Base-by-base conservation (phyloP, 306 rosid species). In the Potentilla sterilis region DNA sequence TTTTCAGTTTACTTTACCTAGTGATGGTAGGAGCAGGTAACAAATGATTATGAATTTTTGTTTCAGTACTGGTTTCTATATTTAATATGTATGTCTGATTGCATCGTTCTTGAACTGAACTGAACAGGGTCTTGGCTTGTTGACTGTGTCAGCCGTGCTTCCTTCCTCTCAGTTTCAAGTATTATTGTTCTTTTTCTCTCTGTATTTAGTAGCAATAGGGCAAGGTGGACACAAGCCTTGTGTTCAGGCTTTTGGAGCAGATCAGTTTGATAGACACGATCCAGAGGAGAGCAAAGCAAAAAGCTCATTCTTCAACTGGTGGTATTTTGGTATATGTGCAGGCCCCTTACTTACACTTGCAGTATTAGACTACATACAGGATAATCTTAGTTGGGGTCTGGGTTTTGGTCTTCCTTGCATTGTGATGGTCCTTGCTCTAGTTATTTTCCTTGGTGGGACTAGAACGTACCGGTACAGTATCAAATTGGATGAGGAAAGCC, bases 221-320 rank as follows among this genome's bases (percentile, higher is more conserved):
- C 90, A 85, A 85, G 90, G 90, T 19, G 93, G 97, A 37, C 97
- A 91, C 74, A 91, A 89, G 81, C 97, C 93, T n/a, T 91, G 97
- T 77, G 92, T 91, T 72, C 97, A 91, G 77, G 97, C 92, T 43
- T 91, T 91, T 24, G 97, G 96, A 54, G 97, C 97, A 0, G 97
- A 89, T 66, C 97, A 92, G 73, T 92, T 89, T 54, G 97, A 92
- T 65, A 87, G 82, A 18, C 32, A 80, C 9, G 81, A 92, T 70
- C 88, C 89, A 18, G 64, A 82, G 79, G 97, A 92, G 75, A 63
- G 77, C 84, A 86, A 76, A 47, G 28, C 28, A 1, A 28, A 28
- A 28, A 28, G 28, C 28, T 28, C 28, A 28, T 28, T 28, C 28
- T 28, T 92, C 78, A 92, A 92, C 62, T 92, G 96, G 97, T 89